Base-by-base conservation (phyloP, 345 rosid genomes). In the Arabidopsis thaliana region DNA sequence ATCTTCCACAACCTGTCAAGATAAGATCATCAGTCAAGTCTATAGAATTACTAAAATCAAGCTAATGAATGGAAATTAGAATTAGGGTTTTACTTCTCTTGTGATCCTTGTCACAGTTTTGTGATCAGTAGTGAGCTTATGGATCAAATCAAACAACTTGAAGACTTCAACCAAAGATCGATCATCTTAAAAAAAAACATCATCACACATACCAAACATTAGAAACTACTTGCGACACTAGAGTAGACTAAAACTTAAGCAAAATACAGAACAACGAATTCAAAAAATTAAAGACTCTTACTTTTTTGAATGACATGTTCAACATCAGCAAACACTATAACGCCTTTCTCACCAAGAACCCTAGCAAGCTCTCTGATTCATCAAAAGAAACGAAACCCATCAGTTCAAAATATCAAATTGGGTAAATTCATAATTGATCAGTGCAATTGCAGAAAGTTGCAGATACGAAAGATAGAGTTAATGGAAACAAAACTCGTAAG, bases 81-180 rank as follows among this genome's bases (percentile, higher is more conserved):
- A 64, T 6, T 4, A 56, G 40, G 23, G 16, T n/a, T 71, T 23
- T 84, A 91, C 97, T 82, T 93, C 94, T 84, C 79, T 85, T 14
- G 97, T 88, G 81, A 93, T 91, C 79, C 98, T 89, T 32, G 91
- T 85, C 28, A 93, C 72, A 3, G 98, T 87, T 60, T 81, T 44
- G 71, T 91, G 98, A 79, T 93, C 96, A 23, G 97, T 88, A 22
- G 98, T 89, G 59, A 93, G 72, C 64, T 87, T 59, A 79, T 91
- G 98, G 67, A 93, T 91, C 65, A 93, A 80, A 76, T 91, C 96
- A 37, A 93, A 93, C 78, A 93, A 79, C 84, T 88, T 91, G 91
- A 93, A 93, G 48, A 91, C 98, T 71, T 93, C 97, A 41, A 7
- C 72, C 76, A 85, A 74, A 41, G 98, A 82, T 28, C 98, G 89